phyloP scores from a whole-genome alignment of 1,139 yeast genomes.

The Candida tunisiensis region DNA sequence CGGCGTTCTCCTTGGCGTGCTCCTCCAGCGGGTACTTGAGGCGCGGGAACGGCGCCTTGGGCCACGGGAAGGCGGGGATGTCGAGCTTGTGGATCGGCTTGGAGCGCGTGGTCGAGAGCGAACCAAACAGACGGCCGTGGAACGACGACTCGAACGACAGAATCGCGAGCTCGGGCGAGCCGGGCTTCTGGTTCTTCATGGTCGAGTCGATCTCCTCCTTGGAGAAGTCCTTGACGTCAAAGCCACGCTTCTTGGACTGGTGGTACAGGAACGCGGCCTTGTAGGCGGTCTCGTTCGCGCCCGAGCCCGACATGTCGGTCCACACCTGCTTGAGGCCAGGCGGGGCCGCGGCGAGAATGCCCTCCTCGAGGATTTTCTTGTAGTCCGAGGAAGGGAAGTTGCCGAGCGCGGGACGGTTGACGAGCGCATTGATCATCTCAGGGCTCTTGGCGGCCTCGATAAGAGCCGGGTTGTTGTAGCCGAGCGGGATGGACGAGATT shows the following conservation, averaged over 20 bases:
- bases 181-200: conserved; percentile 57
- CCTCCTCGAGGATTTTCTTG: conserved; percentile 36
- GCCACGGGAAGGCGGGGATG: conserved; percentile 77
- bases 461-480: conserved; percentile 63
- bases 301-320: conserved; percentile 72
- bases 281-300: conserved; percentile 72
- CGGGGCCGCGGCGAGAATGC: conserved; percentile 49
- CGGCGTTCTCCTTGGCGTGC: conserved; percentile 34
- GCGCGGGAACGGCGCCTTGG: conserved; percentile 66
- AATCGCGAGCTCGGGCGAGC: conserved; percentile 56
- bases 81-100: conserved; percentile 76
- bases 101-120: conserved; percentile 62
- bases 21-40: conserved; percentile 57
- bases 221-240: conserved; percentile 30
- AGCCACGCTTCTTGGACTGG: conserved; percentile 39
- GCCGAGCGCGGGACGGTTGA: conserved; percentile 65
- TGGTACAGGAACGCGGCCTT: conserved; percentile 73
- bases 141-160: conserved; percentile 58
- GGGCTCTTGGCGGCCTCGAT: conserved; percentile 44
- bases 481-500: conserved; percentile 63
- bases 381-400: conserved; percentile 55
- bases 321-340: conserved; percentile 50
- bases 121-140: conserved; percentile 75
- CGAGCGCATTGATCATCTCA: conserved; percentile 48
- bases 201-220: conserved; percentile 42